A percentile compares a stretch with the other conserved stretches of the same genome.
These are phyloP conservation scores for Candida mesenterica DNA, from an alignment of 1,139 yeast species.

Conservation along the genomic window DNA sequence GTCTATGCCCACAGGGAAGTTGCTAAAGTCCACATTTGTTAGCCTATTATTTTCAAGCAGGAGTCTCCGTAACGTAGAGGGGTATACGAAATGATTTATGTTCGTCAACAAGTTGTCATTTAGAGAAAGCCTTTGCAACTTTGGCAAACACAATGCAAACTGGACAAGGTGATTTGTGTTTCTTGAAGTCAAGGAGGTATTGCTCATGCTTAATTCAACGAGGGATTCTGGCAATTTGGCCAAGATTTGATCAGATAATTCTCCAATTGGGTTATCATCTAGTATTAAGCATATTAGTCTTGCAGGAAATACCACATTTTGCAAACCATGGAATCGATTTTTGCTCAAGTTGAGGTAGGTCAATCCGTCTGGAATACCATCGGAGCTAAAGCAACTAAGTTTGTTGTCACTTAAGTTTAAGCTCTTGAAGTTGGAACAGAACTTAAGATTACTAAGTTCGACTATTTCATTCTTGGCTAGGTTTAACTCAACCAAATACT, in stretches of 20 bases:
- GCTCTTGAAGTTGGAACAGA: conserved; percentile 13
- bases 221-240: conserved; percentile 10
- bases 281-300: conserved; percentile 11
- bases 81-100: no score
- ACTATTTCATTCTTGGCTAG: conserved; percentile 21
- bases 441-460: conserved; percentile 14
- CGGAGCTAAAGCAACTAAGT: conserved; percentile 11
- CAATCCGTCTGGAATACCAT: conserved; percentile 9
- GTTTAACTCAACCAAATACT: conserved; percentile 15
- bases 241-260: conserved; percentile 5
- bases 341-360: conserved; percentile 15
- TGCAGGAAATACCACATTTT: conserved; percentile 10
- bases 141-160: not conserved
- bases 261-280: conserved; percentile 10
- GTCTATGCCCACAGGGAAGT: no score
- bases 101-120: no score
- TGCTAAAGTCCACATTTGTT: no score
- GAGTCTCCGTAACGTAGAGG: no score
- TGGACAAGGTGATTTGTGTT: not conserved
- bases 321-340: conserved; percentile 13
- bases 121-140: no score
- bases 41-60: no score
- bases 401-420: conserved; percentile 18
- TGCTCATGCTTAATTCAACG: conserved; percentile 9
- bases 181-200: conserved; percentile 7